Percentiles rank a stretch among this genome's conserved stretches.
phyloP scores from a whole-genome alignment of 2,329 filamentous ascomycete species.

The Rhytidhysteron rufulum region DNA sequence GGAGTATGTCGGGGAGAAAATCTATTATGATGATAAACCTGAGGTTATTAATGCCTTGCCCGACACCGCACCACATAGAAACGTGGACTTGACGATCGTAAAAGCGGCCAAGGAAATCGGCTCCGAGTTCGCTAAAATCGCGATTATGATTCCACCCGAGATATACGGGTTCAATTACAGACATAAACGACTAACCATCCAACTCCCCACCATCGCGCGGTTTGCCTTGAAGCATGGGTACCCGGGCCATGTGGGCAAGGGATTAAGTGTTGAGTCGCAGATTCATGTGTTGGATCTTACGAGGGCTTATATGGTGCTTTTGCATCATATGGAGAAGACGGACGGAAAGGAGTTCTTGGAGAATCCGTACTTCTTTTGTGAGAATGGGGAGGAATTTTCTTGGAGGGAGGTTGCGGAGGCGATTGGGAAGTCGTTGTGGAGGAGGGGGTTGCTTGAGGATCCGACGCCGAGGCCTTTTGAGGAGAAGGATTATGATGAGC shows the following conservation, averaged over 20 bases:
- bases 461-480: conserved; percentile 34
- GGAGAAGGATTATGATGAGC: conserved; percentile 36
- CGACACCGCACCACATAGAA: conserved; percentile 42
- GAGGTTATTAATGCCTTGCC: conserved; percentile 40
- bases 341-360: conserved; percentile 26
- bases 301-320: conserved; percentile 41
- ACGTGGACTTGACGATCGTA: conserved; percentile 45
- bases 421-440: conserved; percentile 37
- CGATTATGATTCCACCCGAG: conserved; percentile 45
- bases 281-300: conserved; percentile 49
- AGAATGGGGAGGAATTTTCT: conserved; percentile 42
- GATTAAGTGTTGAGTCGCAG: conserved; percentile 39
- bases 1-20: conserved; percentile 31
- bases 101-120: conserved; percentile 33
- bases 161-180: conserved; percentile 45
- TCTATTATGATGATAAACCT: conserved; percentile 43
- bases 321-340: conserved; percentile 43
- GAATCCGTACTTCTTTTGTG: conserved; percentile 51
- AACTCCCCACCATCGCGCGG: conserved; percentile 45
- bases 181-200: conserved; percentile 43
- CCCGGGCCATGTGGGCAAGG: conserved; percentile 44
- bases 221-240: conserved; percentile 49
- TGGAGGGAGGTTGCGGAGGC: conserved; percentile 40
- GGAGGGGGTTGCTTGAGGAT: conserved; percentile 36
- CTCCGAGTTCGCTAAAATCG: conserved; percentile 41